Conservation (phyloP, 192 early-diverging fungal genomes). For the Podila epicladia region DNA sequence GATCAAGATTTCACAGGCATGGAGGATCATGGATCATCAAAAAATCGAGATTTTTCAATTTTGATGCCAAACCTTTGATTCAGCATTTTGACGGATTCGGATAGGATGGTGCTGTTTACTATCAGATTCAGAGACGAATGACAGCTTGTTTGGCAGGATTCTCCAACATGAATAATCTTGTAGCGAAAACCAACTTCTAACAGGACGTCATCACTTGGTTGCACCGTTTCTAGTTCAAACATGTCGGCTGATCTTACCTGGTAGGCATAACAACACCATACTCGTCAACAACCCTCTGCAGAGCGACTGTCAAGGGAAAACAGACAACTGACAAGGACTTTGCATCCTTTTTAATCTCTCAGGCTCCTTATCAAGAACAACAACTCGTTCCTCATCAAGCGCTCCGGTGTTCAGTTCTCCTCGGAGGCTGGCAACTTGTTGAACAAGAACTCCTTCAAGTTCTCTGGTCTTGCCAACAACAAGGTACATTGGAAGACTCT, state of each 20-base stretch:
- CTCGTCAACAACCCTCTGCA: too few relatives aligned
- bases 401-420: conserved; percentile 76
- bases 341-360: neutral
- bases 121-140: too few relatives aligned
- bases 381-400: conserved; percentile 86
- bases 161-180: too few relatives aligned
- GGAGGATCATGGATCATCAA: neutral
- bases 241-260: conserved; percentile 57
- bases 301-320: too few relatives aligned
- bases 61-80: conserved; percentile 40
- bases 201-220: neutral
- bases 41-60: neutral
- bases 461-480: conserved; percentile 80
- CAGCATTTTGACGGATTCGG: conserved; percentile 5
- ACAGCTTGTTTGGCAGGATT: too few relatives aligned
- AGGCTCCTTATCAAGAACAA: conserved; percentile 78
- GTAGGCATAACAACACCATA: conserved; percentile 8
- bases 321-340: too few relatives aligned
- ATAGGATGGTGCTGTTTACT: neutral
- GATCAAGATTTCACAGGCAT: too few relatives aligned
- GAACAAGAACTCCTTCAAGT: conserved; percentile 86
- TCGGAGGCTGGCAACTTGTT: conserved; percentile 79
- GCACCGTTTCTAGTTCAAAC: conserved; percentile 33
- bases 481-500: conserved; percentile 58
- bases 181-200: too few relatives aligned